Evolutionary conservation across 345 rosid species (phyloP).

Genomic region (Combretum micranthum): DNA sequence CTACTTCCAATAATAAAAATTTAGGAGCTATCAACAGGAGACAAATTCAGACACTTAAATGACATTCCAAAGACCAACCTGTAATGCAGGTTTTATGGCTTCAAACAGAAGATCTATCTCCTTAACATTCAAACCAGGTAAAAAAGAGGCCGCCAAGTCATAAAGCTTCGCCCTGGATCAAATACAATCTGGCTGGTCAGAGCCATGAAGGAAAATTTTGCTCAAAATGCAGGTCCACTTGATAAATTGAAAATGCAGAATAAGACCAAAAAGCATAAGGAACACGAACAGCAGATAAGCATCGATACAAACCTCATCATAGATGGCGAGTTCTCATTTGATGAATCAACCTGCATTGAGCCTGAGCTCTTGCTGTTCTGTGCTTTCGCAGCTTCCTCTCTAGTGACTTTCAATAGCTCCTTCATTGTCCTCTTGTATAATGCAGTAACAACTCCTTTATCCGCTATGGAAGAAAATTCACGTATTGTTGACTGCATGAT

Average conservation of each 20-base stretch:
- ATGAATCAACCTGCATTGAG: conserved; percentile 46
- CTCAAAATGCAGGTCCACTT: background rate
- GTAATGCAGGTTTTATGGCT: conserved; percentile 69
- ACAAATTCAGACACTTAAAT: background rate
- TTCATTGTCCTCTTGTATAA: conserved; percentile 59
- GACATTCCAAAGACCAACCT: conserved; percentile 36
- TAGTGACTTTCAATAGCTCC: conserved; percentile 57
- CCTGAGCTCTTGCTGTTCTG: conserved; percentile 28
- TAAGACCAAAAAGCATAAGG: background rate
- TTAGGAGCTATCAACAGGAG: background rate
- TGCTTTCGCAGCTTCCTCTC: conserved; percentile 38
- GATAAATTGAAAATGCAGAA: background rate
- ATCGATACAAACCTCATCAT: conserved; percentile 38
- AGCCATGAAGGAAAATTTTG: background rate
- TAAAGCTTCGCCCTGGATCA: conserved; percentile 67
- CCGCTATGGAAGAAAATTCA: conserved; percentile 77
- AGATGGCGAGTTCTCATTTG: conserved; percentile 35
- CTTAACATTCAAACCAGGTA: conserved; percentile 60
- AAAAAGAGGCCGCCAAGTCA: conserved; percentile 73
- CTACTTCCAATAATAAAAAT: background rate
- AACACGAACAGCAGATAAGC: background rate
- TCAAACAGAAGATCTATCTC: conserved; percentile 46
- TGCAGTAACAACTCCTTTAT: conserved; percentile 40
- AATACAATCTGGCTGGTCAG: conserved; percentile 11
- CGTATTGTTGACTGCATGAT: conserved; percentile 61